phyloP scores from a whole-genome alignment of 148 eudicot species.

The Euryodendron excelsum region DNA sequence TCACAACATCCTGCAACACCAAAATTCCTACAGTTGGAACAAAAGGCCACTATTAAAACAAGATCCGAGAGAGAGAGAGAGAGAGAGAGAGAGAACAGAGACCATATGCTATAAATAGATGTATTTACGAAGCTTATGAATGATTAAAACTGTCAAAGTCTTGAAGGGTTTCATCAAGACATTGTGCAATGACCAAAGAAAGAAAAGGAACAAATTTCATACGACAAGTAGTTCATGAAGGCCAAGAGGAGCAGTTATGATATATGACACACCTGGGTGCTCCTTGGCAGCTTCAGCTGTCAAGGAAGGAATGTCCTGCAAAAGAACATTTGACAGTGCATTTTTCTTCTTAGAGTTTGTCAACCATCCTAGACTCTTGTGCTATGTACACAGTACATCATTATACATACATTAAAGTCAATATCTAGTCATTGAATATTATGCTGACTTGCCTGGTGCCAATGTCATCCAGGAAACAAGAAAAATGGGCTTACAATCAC shows the following conservation, averaged over 20 bases:
- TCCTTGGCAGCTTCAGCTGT: slow-evolving; percentile 90
- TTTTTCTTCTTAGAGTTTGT: neutral
- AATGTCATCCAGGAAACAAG: slow-evolving; percentile 88
- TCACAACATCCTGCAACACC: slow-evolving; percentile 70
- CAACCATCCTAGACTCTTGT: neutral
- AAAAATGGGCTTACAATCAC: slow-evolving; percentile 93
- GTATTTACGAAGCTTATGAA: no score
- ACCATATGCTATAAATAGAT: no score
- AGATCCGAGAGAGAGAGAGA: no score
- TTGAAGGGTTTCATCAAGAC: neutral
- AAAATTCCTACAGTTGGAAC: slow-evolving; percentile 6
- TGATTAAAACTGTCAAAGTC: neutral
- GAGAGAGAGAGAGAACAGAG: no score
- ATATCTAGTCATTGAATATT: neutral
- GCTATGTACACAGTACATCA: neutral
- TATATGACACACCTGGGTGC: slow-evolving; percentile 71
- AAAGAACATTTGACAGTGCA: neutral
- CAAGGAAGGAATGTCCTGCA: slow-evolving; percentile 87
- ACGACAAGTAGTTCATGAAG: slow-evolving; percentile 85
- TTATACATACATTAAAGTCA: neutral
- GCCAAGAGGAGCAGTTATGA: slow-evolving; percentile 95
- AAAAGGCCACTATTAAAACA: no score
- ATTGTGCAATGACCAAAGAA: neutral
- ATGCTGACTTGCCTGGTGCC: slow-evolving; percentile 63
- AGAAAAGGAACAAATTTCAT: slow-evolving; percentile 17